Evolutionary conservation across 179 eudicot species (phyloP).

Genomic region (Patellifolia procumbens): DNA sequence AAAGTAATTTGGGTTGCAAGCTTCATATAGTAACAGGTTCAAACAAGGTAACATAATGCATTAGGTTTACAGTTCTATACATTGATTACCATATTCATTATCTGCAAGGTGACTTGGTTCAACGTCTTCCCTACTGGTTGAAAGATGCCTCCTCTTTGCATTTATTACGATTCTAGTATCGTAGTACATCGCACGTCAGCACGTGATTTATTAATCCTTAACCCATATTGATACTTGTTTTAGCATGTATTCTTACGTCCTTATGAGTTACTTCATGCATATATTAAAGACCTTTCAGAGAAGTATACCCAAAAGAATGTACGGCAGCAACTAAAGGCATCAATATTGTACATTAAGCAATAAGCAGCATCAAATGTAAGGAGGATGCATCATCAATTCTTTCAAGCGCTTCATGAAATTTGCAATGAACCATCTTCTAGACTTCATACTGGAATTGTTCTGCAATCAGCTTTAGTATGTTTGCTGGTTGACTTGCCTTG

Average conservation of each 20-base stretch:
- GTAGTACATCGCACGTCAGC: no score
- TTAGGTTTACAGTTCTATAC: background rate
- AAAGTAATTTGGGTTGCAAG: background rate
- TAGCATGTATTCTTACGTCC: background rate
- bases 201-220: no score
- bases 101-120: no score
- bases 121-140: no score
- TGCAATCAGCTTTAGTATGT: no score
- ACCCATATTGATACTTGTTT: no score
- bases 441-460: background rate
- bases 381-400: background rate
- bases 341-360: background rate
- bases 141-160: no score
- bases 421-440: background rate
- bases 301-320: background rate
- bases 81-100: background rate
- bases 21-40: background rate
- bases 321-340: background rate
- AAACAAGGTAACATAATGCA: background rate
- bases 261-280: background rate
- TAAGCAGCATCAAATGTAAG: background rate
- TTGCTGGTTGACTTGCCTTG: no score
- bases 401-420: background rate
- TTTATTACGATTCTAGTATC: no score
- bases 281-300: background rate